Evolutionary conservation across 345 rosid species (phyloP).

Genomic region (Sonneratia alba): DNA sequence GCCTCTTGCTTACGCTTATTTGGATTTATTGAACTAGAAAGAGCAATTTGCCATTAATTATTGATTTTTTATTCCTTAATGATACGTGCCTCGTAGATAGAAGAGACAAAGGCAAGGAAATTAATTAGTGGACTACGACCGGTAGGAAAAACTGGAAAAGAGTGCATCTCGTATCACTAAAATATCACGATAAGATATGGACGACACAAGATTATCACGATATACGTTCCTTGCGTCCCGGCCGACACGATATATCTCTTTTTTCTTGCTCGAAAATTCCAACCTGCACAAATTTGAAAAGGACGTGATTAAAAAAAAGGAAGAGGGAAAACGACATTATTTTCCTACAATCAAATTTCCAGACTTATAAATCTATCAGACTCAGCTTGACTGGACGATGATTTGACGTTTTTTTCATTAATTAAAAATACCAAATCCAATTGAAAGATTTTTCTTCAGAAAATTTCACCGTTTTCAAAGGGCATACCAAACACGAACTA

Average conservation of each 20-base stretch:
- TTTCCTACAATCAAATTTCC: no score
- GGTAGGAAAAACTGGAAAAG: not conserved
- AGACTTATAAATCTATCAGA: no score
- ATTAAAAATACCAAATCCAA: no score
- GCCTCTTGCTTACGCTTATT: no score
- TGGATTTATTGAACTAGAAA: no score
- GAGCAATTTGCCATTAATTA: no score
- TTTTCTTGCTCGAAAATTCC: not conserved
- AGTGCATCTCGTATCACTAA: not conserved
- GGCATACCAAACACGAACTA: no score
- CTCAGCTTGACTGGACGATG: no score
- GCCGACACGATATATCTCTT: slow-evolving; percentile 1
- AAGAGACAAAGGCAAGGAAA: not conserved
- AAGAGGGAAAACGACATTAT: not conserved
- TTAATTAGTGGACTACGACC: not conserved
- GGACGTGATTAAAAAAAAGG: not conserved
- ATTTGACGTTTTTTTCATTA: no score
- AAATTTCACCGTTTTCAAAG: no score
- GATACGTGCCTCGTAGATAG: not conserved
- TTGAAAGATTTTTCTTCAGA: no score
- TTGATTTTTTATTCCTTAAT: no score
- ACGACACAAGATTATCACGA: not conserved
- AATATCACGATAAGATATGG: not conserved
- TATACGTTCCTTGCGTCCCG: not conserved
- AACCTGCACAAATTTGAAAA: not conserved